Conservation (phyloP, 257 asterid genomes). For the Plantago ovata region DNA sequence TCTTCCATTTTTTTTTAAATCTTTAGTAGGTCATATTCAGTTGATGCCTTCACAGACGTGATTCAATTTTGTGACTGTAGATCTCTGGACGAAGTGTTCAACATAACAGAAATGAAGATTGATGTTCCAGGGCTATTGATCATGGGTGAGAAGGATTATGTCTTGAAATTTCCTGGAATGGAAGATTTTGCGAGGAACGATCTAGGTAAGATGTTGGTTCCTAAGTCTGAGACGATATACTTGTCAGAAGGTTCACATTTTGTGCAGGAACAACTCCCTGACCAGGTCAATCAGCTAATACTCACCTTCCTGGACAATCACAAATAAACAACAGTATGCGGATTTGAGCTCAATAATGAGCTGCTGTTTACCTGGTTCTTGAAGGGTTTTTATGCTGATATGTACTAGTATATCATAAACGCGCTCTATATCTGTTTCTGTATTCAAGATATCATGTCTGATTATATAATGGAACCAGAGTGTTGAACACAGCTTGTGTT, state of each 20-base stretch:
- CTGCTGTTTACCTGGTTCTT: too few relatives aligned
- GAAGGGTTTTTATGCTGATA: too few relatives aligned
- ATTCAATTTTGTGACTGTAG: conserved; percentile 13
- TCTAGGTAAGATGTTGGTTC: conserved; percentile 36
- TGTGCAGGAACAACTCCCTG: conserved; percentile 68
- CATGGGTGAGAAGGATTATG: conserved; percentile 61
- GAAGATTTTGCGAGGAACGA: conserved; percentile 45
- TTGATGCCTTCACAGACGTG: background rate
- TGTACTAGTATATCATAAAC: too few relatives aligned
- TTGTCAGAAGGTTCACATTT: conserved; percentile 67
- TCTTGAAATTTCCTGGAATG: conserved; percentile 46
- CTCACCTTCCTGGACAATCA: conserved; percentile 40
- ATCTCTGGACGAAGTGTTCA: conserved; percentile 29
- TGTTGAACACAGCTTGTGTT: too few relatives aligned
- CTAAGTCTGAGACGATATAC: conserved; percentile 45
- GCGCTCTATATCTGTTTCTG: too few relatives aligned
- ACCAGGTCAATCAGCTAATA: conserved; percentile 42
- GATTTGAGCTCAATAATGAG: too few relatives aligned
- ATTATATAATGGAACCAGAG: too few relatives aligned
- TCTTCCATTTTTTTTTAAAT: background rate
- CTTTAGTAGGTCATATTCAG: too few relatives aligned
- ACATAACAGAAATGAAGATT: conserved; percentile 19
- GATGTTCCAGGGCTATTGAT: conserved; percentile 43
- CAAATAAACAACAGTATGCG: conserved; percentile 1
- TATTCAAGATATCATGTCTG: too few relatives aligned